Evolutionary conservation across 257 asterid species (phyloP), one percentile per base, ranked within the genome.

Genomic region (Nicotiana tabacum): DNA sequence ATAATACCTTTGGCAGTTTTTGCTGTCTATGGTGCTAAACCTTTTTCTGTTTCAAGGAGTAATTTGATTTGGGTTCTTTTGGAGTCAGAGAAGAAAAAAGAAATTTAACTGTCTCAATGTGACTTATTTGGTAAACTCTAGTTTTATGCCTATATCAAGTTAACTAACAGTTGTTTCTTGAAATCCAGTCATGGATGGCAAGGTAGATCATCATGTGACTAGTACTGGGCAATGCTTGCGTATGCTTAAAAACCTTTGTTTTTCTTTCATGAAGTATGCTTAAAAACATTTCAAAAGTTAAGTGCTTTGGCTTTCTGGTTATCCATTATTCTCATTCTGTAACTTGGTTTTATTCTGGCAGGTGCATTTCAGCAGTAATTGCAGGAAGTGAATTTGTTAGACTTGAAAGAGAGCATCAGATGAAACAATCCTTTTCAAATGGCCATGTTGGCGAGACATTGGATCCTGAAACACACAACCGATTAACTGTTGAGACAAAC

Each of bases 341-440:
- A n/a, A 43, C 0, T 2, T 30, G 64, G 55, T 79, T 74, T 58
- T 83, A 55, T 84, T 85, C 57, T 58, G 83, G 85, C 92, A 96
- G 99, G 88, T 96, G 99, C 85, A 93, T 96, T 82, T 90, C 93
- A 83, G 94, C 97, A 33, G 98, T 94, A 87, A 90, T 94, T 62
- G 97, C 92, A 21, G 98, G 97, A 74, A 96, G 98, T 85, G 99
- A 93, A 89, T 92, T 89, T 35, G 92, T 94, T 77, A 89, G 97
- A 82, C 92, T 96, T 69, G 98, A 96, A 91, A 88, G 97, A 67
- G 99, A 94, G 82, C 90, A 88, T 88, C 95, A 85, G 53, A 95
- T 90, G 90, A 93, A 86, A 84, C 95, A 83, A 82, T 85, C 95
- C 5, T 94, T 92, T 80, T 94, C 98, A 78, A 94, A 92, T 85